Conservation (phyloP, 768 basidiomycete species). For the Tricholoma flavovirens region DNA sequence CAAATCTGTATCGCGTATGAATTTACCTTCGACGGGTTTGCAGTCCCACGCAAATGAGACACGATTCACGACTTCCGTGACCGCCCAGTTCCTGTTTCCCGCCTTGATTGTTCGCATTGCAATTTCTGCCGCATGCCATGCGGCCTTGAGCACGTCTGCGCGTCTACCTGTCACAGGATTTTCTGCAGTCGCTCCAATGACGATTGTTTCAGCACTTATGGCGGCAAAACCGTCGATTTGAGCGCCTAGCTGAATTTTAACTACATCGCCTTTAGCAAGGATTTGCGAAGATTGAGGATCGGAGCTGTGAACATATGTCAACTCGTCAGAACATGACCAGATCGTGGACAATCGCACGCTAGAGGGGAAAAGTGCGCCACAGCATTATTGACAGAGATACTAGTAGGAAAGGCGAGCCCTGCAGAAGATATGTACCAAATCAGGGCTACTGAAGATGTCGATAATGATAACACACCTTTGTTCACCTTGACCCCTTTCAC, state of each 20-base stretch:
- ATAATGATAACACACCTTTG: constrained; percentile 59
- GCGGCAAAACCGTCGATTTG: constrained; percentile 98
- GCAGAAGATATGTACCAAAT: neutral
- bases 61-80: constrained; percentile 81
- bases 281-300: constrained; percentile 64
- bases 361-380: constrained; percentile 98
- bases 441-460: constrained; percentile 2
- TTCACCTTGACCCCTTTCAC: constrained; percentile 82
- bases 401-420: constrained; percentile 95
- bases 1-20: neutral
- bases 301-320: constrained; percentile 42
- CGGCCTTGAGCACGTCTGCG: constrained; percentile 91
- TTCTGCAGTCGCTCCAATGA: constrained; percentile 72
- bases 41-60: constrained; percentile 71
- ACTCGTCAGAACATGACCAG: constrained; percentile 10
- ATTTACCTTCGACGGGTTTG: constrained; percentile 89
- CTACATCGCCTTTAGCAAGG: constrained; percentile 83
- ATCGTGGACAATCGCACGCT: constrained; percentile 48
- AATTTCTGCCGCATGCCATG: constrained; percentile 87
- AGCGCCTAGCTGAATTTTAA: constrained; percentile 93
- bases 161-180: constrained; percentile 78
- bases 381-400: constrained; percentile 89
- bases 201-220: constrained; percentile 88
- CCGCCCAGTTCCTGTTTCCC: constrained; percentile 92
- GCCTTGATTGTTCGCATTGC: constrained; percentile 89